These are phyloP conservation scores for Coccomyxa subellipsoidea DNA, from an alignment of 163 green algal species.

Conservation along the genomic window DNA sequence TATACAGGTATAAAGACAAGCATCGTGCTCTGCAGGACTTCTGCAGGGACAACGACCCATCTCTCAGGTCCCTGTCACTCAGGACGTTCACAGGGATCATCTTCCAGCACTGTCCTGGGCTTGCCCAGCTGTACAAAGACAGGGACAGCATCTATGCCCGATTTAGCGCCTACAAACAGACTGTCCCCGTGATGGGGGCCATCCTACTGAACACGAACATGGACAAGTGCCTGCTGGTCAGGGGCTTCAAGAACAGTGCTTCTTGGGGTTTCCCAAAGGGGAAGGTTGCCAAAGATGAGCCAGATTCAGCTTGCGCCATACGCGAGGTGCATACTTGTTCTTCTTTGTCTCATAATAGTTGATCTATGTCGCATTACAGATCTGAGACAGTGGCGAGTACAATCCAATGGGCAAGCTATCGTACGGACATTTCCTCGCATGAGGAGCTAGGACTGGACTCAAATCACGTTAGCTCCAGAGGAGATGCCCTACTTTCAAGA, in stretches of 20 bases:
- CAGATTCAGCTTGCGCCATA: slow-evolving; percentile 64
- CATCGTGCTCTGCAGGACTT: slow-evolving; percentile 61
- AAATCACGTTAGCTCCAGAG: no score
- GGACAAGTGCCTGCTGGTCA: slow-evolving; percentile 79
- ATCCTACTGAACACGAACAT: slow-evolving; percentile 81
- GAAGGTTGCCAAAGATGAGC: slow-evolving; percentile 71
- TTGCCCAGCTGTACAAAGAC: slow-evolving; percentile 44
- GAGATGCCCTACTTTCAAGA: no score
- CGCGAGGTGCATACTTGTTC: slow-evolving; percentile 60
- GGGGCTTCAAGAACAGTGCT: slow-evolving; percentile 60
- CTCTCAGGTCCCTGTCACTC: slow-evolving; percentile 65
- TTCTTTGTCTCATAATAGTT: not conserved
- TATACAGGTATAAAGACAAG: no score
- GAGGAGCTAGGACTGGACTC: no score
- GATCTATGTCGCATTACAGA: no score
- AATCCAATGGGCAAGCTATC: no score
- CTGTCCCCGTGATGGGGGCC: slow-evolving; percentile 77
- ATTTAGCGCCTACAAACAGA: slow-evolving; percentile 87
- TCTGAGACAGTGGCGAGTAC: no score
- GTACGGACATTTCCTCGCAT: no score
- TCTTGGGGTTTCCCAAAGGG: slow-evolving; percentile 90
- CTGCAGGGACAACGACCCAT: slow-evolving; percentile 52
- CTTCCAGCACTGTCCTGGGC: slow-evolving; percentile 66
- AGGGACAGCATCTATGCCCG: slow-evolving; percentile 59
- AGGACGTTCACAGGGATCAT: slow-evolving; percentile 78